Evolutionary conservation across 2,329 filamentous ascomycete genomes (phyloP).

Genomic region (Thielaviopsis ethacetica): DNA sequence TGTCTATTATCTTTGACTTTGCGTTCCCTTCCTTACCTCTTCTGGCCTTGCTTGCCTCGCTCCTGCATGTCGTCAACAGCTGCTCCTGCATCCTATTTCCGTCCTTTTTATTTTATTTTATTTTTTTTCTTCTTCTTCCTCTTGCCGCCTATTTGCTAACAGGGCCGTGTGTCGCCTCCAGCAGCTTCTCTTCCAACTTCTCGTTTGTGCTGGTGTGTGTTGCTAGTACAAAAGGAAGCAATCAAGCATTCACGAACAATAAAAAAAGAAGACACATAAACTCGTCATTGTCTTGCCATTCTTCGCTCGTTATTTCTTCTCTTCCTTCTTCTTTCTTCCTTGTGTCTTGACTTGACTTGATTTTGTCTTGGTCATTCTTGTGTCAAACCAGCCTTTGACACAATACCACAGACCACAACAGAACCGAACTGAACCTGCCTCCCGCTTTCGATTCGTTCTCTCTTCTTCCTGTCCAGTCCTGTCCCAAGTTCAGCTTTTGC

Average conservation of each 20-base stretch:
- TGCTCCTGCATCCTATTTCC: neutral
- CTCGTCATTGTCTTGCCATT: neutral
- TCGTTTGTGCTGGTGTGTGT: neutral
- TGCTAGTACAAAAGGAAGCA: neutral
- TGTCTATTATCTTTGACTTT: neutral
- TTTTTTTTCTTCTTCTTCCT: neutral
- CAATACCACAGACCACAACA: neutral
- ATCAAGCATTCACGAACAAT: neutral
- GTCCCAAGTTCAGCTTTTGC: neutral
- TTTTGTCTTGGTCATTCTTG: neutral
- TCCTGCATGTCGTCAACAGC: neutral
- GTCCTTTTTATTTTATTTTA: neutral
- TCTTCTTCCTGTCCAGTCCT: neutral
- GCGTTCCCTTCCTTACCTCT: neutral
- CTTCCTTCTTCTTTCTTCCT: neutral
- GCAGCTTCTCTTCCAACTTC: neutral
- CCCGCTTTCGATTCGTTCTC: neutral
- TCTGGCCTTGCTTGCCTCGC: neutral
- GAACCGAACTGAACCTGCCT: neutral
- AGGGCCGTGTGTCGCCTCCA: neutral
- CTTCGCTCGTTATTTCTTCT: neutral
- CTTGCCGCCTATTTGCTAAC: neutral
- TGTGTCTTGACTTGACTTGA: neutral
- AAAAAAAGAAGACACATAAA: neutral
- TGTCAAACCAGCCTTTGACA: neutral